Percentiles rank a stretch among this genome's conserved stretches.
These are phyloP conservation scores for Penicillium sp. DNA, from an alignment of 2,329 filamentous ascomycete genomes.

Conservation along the genomic window DNA sequence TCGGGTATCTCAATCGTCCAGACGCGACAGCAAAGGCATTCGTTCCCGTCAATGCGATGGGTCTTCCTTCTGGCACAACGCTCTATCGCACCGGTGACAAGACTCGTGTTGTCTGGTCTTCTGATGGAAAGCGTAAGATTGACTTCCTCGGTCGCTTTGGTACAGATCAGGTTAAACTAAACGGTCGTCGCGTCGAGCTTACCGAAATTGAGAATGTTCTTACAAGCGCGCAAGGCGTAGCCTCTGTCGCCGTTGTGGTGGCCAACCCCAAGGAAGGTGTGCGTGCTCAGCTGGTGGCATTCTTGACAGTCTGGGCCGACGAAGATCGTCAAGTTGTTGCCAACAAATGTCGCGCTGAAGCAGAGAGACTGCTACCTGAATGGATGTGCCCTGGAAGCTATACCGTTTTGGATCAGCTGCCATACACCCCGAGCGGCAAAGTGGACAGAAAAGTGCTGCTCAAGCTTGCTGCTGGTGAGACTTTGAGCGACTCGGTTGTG, in stretches of 20 bases:
- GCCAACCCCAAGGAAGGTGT: background rate
- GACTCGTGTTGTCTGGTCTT: conserved; percentile 63
- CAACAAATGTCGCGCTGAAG: background rate
- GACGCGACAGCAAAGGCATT: conserved; percentile 28
- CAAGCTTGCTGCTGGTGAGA: background rate
- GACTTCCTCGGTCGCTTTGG: conserved; percentile 80
- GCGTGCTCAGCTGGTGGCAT: background rate
- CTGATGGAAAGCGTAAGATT: conserved; percentile 52
- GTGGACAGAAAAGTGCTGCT: background rate
- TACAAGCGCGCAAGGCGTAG: background rate
- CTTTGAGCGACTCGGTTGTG: background rate
- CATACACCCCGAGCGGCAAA: background rate
- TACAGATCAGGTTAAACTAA: conserved; percentile 79
- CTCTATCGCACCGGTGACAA: conserved; percentile 36
- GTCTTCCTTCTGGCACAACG: conserved; percentile 27
- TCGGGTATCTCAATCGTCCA: conserved; percentile 30
- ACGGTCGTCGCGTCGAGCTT: conserved; percentile 79
- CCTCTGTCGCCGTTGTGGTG: background rate
- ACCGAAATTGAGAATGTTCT: conserved; percentile 64
- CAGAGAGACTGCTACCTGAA: background rate
- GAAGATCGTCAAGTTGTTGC: background rate
- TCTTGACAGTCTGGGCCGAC: background rate
- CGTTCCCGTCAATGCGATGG: conserved; percentile 44
- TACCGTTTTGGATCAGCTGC: background rate
- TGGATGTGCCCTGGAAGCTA: background rate